Conservation (phyloP, 2,329 filamentous ascomycete genomes). For the Aureobasidium lini region DNA sequence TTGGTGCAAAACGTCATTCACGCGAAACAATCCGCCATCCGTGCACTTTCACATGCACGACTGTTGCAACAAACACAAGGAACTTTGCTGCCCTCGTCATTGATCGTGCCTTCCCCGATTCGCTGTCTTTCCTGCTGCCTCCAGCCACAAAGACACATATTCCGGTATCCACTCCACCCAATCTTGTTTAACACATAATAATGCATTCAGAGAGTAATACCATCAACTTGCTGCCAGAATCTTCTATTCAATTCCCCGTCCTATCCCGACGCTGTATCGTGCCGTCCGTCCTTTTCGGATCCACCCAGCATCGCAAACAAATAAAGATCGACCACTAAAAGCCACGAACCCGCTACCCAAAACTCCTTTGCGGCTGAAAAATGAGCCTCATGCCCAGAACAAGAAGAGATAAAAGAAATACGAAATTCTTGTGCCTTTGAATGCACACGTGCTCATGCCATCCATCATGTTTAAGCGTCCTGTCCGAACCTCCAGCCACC, state of each 20-base stretch:
- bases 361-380: background rate
- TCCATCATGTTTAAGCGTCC: background rate
- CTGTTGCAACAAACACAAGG: background rate
- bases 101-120: background rate
- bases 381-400: background rate
- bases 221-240: background rate
- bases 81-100: background rate
- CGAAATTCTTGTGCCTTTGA: background rate
- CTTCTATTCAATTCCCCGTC: background rate
- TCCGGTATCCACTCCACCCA: background rate
- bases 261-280: background rate
- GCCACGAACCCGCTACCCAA: background rate
- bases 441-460: background rate
- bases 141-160: background rate
- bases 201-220: background rate
- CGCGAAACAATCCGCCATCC: background rate
- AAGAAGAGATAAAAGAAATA: conserved; percentile 5
- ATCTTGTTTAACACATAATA: background rate
- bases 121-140: background rate
- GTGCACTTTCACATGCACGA: conserved; percentile 5
- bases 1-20: conserved; percentile 7
- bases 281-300: background rate
- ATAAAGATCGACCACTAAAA: conserved; percentile 11
- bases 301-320: conserved; percentile 1
- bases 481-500: conserved; percentile 70